A percentile compares a stretch with the other conserved stretches of the same genome.
phyloP scores from a whole-genome alignment of 139 green algal genomes.

The Chlorella sp. region DNA sequence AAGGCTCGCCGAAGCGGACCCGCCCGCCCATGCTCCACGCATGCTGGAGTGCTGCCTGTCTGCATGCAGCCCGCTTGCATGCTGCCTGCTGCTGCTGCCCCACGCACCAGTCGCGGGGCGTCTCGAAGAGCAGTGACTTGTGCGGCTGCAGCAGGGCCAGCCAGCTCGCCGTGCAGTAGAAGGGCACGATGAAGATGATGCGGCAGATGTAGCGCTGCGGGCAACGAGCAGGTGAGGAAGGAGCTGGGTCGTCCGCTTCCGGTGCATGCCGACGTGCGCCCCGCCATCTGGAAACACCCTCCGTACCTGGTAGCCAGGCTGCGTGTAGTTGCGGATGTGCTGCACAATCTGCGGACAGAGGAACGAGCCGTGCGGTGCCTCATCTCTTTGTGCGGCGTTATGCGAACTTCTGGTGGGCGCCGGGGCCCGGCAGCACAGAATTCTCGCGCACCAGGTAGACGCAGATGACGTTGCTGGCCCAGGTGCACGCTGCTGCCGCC shows the following conservation, averaged over 20 bases:
- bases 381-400: too few species aligned
- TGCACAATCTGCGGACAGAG: conserved; percentile 66
- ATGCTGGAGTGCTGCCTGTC: too few species aligned
- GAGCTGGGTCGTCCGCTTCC: too few species aligned
- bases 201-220: conserved; percentile 93
- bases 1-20: too few species aligned
- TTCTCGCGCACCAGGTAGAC: conserved; percentile 1
- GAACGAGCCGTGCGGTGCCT: not conserved
- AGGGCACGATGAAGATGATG: conserved; percentile 95
- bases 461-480: not conserved
- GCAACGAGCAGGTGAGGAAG: too few species aligned
- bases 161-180: conserved; percentile 83
- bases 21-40: too few species aligned
- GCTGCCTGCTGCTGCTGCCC: too few species aligned
- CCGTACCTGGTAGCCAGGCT: conserved; percentile 79
- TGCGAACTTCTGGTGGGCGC: too few species aligned
- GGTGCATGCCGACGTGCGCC: too few species aligned
- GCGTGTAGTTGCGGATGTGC: conserved; percentile 88
- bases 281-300: too few species aligned
- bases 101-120: conserved; percentile 85
- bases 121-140: conserved; percentile 81
- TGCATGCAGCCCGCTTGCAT: too few species aligned
- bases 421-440: not conserved
- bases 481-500: not conserved
- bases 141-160: conserved; percentile 63